Base-by-base conservation (phyloP, 148 eudicot species). In the Rhododendron griersonianum region DNA sequence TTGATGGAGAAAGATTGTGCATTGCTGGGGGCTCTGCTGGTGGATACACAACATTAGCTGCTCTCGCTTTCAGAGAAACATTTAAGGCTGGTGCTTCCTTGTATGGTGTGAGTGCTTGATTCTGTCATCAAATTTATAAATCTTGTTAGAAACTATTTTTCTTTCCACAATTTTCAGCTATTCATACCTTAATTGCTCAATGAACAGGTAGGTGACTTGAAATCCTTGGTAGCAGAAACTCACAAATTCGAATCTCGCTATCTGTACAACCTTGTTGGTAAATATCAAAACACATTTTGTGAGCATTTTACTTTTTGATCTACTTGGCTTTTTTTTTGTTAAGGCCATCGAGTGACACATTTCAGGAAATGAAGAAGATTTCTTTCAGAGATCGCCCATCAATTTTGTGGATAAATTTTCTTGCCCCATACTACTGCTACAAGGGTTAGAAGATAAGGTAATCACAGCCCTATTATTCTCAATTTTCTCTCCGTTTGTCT, bases 11-110 rank as follows among this genome's bases (percentile, higher is more conserved):
- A 86, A 88, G 96, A 85, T 91, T 96, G 57, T 96, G 98, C 84
- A 95, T 96, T 57, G 88, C 96, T 35, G 99, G 99, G 19, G 95
- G 98, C 78, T 96, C 99, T 87, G 99, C 99, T 78, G 99, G 99
- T 83, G 98, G 99, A 79, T 96, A 95, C 90, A 95, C 99, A 73
- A 95, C 99, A 79, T 85, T 96, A 84, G 98, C 98, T 91, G 94
- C 98, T 88, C 99, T 96, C 90, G 98, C 99, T 78, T 96, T 95
- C 86, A 92, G 85, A 86, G 90, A 96, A 57, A 92, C 91, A 47
- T 96, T 96, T 75, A 95, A 90, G 84, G 97, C 96, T 80, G 99
- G 99, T 83, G 98, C 98, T 89, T 96, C 99, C 81, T 87, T 96
- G 89, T 96, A 95, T 89, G 99, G 99, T 83, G 99, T 95, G 87